A percentile compares a stretch with the other conserved stretches of the same genome.
Evolutionary conservation across 768 basidiomycete species (phyloP).

Genomic region (Boletus fagicola): DNA sequence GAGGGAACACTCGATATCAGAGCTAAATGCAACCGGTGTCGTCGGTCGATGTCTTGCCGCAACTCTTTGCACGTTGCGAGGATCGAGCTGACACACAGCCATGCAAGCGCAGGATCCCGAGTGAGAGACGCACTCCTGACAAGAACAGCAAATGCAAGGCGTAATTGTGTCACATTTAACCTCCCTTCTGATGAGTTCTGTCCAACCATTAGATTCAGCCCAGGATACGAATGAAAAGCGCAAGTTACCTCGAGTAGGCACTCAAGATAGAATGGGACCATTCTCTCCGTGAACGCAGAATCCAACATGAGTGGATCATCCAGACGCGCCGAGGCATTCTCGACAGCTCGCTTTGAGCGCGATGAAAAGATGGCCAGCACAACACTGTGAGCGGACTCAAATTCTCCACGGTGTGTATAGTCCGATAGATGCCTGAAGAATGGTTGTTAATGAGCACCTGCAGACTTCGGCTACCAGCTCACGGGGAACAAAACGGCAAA

Average conservation of each 20-base stretch:
- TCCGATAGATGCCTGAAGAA: constrained; percentile 56
- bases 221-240: background rate
- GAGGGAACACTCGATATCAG: constrained; percentile 66
- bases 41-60: constrained; percentile 22
- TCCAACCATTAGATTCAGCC: background rate
- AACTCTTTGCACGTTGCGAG: constrained; percentile 43
- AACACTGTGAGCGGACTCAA: constrained; percentile 84
- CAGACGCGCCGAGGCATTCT: constrained; percentile 5
- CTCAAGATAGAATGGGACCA: constrained; percentile 72
- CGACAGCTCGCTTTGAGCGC: constrained; percentile 42
- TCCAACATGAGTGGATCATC: constrained; percentile 20
- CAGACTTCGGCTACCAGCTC: constrained; percentile 29
- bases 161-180: constrained; percentile 62
- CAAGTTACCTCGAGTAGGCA: constrained; percentile 66
- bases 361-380: constrained; percentile 71
- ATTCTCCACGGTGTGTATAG: constrained; percentile 64
- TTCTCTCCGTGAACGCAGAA: constrained; percentile 45
- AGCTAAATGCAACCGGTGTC: constrained; percentile 60
- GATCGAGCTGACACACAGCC: constrained; percentile 64
- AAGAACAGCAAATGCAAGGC: constrained; percentile 73
- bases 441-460: background rate
- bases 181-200: constrained; percentile 65
- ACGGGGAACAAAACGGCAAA: constrained; percentile 67
- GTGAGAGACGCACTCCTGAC: constrained; percentile 55
- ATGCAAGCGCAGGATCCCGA: constrained; percentile 50